Base-by-base conservation (phyloP, 148 eudicot genomes). In the Vaccinium macrocarpon region DNA sequence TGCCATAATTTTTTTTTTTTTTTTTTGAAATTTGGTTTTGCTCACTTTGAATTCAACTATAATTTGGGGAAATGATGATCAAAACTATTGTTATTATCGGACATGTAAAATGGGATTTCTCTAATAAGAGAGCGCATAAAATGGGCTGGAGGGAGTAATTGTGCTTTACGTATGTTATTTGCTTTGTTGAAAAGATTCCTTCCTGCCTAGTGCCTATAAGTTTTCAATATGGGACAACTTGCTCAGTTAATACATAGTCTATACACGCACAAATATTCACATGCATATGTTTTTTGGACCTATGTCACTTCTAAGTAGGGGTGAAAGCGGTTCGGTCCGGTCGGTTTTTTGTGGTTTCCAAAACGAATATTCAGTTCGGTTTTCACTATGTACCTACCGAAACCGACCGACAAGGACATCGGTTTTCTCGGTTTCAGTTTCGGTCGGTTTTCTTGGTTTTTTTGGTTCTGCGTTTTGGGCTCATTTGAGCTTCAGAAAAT, bases 221-320 rank as follows among this genome's bases (percentile, higher is more conserved):
- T 19, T 52, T 71, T 72, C 21, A 52, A 50, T 52, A 68, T 51
- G 19, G 2, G 78, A 72, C 5, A 72, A 46, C 48, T 48, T 71
- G 8, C 1, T 32, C 56, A 38, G 21, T 72, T 56, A 51, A 25
- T 14, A 50, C 75, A 25, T 13, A 13, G 11, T 68, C n/a, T 9
- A 32, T 14, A 21, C 16, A 11, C 8, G 68, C 71, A 21, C 70
- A 57, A 61, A 61, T 29, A 21, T 79, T 25, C 68, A 66, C 38
- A 50, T 48, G 83, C 48, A 64, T 21, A 27, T 81, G 56, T 59
- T 80, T 25, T 13, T 70, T 61, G 71, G 73, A 59, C 35, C n/a
- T 14, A 23, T 27, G 66, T 23, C 38, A 62, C 18, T 62, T 38
- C n/a, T n/a, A n/a, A n/a, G n/a, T n/a, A n/a, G n/a, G n/a, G n/a